These are phyloP conservation scores for Sphaceloma murrayae DNA, from an alignment of 2,329 filamentous ascomycete species.

Conservation along the genomic window DNA sequence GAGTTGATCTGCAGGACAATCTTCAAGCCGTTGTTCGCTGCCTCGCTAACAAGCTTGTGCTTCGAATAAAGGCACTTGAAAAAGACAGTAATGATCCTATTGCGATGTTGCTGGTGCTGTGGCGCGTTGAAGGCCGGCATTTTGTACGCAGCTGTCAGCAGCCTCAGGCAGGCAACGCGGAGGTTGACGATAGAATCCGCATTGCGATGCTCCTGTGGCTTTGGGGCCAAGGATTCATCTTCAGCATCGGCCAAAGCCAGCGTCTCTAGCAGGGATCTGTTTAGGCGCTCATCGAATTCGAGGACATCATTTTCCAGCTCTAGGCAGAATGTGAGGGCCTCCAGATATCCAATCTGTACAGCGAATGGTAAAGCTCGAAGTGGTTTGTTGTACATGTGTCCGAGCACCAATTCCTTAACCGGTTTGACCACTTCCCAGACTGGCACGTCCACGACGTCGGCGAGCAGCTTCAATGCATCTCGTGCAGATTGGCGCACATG, in stretches of 20 bases:
- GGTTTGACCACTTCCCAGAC: slow-evolving; percentile 83
- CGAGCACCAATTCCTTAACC: slow-evolving; percentile 80
- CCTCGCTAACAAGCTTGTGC: slow-evolving; percentile 82
- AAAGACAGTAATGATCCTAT: slow-evolving; percentile 77
- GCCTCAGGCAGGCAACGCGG: slow-evolving; percentile 83
- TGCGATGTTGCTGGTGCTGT: slow-evolving; percentile 49
- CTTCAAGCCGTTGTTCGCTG: slow-evolving; percentile 82
- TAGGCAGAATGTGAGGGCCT: slow-evolving; percentile 93
- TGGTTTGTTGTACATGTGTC: slow-evolving; percentile 91
- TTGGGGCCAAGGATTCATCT: slow-evolving; percentile 84
- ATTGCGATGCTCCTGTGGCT: slow-evolving; percentile 89
- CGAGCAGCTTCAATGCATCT: slow-evolving; percentile 68
- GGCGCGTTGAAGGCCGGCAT: slow-evolving; percentile 84
- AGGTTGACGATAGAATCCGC: slow-evolving; percentile 87
- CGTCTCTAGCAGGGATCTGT: slow-evolving; percentile 84
- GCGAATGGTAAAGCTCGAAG: slow-evolving; percentile 84
- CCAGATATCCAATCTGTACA: slow-evolving; percentile 95
- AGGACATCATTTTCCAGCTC: slow-evolving; percentile 81
- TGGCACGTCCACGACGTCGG: slow-evolving; percentile 64
- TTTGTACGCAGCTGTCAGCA: slow-evolving; percentile 85
- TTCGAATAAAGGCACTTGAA: slow-evolving; percentile 97
- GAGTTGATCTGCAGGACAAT: slow-evolving; percentile 79
- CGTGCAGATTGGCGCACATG: slow-evolving; percentile 85
- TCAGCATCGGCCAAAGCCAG: slow-evolving; percentile 88
- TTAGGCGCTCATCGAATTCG: slow-evolving; percentile 82